Conservation (phyloP, 2,329 filamentous ascomycete genomes). For the Colletotrichum sp. region DNA sequence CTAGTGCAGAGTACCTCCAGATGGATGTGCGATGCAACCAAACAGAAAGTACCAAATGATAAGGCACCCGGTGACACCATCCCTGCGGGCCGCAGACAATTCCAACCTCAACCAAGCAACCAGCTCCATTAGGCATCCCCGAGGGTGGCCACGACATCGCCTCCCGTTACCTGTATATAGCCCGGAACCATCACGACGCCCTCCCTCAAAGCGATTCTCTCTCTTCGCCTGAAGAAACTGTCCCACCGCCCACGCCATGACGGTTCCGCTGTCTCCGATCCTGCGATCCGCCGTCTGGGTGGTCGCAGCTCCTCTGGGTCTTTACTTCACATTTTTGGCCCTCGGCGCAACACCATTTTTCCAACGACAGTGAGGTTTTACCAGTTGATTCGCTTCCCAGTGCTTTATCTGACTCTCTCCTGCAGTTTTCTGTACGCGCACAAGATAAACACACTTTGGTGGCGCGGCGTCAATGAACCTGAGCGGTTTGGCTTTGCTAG, state of each 20-base stretch:
- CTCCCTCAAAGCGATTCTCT: not conserved
- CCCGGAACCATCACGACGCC: not conserved
- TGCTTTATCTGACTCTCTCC: not conserved
- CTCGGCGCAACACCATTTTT: slow-evolving; percentile 71
- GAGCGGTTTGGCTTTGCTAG: slow-evolving; percentile 88
- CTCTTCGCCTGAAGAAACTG: not conserved
- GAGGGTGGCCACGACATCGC: not conserved
- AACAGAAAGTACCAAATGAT: not conserved
- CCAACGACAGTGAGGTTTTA: slow-evolving; percentile 76
- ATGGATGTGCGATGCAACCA: rapidly evolving
- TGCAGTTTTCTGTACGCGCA: slow-evolving; percentile 82
- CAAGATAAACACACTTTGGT: slow-evolving; percentile 74
- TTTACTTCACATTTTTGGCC: slow-evolving; percentile 72
- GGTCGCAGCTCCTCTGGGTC: slow-evolving; percentile 61
- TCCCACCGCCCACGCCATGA: slow-evolving; percentile 24
- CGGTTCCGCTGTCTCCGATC: slow-evolving; percentile 33
- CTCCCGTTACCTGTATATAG: slow-evolving; percentile 12
- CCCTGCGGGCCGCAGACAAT: slow-evolving; percentile 15
- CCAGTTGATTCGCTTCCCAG: not conserved
- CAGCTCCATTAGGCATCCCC: not conserved
- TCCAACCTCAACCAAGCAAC: slow-evolving; percentile 18
- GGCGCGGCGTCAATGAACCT: slow-evolving; percentile 75
- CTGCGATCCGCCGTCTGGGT: slow-evolving; percentile 53
- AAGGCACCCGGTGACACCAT: not conserved
- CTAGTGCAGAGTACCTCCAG: not conserved